These are phyloP conservation scores for Rhodotorula toruloides DNA, from an alignment of 768 basidiomycete genomes.

Conservation along the genomic window DNA sequence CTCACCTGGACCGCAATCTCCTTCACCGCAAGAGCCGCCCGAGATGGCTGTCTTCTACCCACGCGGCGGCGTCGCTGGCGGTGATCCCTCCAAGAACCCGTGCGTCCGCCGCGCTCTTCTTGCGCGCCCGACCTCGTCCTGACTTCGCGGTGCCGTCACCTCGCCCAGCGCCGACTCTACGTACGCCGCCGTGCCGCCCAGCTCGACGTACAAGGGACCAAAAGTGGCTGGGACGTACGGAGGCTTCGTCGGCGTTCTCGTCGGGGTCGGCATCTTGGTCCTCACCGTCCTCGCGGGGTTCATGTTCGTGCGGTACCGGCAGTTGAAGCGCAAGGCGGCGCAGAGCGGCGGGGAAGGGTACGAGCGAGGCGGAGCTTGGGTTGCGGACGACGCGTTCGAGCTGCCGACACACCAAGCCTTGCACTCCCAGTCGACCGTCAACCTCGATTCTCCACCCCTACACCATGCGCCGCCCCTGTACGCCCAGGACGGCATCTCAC, in stretches of 20 bases:
- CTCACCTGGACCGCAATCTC: no score
- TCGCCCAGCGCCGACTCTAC: neutral
- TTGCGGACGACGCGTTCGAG: conserved; percentile 31
- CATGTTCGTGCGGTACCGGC: conserved; percentile 12
- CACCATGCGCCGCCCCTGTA: conserved; percentile 2
- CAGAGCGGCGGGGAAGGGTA: neutral
- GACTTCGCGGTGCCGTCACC: no score
- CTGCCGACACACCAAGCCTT: conserved; percentile 13
- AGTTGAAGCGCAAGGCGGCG: neutral
- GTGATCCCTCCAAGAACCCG: conserved; percentile 13
- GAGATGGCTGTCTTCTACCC: no score
- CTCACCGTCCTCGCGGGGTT: conserved; percentile 18
- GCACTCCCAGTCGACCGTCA: neutral
- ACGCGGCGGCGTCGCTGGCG: conserved; percentile 15
- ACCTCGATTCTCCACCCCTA: neutral
- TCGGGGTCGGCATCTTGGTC: conserved; percentile 19
- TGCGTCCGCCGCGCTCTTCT: neutral
- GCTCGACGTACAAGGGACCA: conserved; percentile 30
- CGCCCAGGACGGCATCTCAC: conserved; percentile 9
- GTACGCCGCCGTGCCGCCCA: conserved; percentile 27
- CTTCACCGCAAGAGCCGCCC: no score
- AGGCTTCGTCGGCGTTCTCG: conserved; percentile 36
- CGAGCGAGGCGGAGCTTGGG: neutral
- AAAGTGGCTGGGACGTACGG: conserved; percentile 31
- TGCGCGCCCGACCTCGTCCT: neutral